Evolutionary conservation across 1,139 yeast species (phyloP), one percentile per base, ranked within the genome.

Genomic region (Geotrichum bryndzae): DNA sequence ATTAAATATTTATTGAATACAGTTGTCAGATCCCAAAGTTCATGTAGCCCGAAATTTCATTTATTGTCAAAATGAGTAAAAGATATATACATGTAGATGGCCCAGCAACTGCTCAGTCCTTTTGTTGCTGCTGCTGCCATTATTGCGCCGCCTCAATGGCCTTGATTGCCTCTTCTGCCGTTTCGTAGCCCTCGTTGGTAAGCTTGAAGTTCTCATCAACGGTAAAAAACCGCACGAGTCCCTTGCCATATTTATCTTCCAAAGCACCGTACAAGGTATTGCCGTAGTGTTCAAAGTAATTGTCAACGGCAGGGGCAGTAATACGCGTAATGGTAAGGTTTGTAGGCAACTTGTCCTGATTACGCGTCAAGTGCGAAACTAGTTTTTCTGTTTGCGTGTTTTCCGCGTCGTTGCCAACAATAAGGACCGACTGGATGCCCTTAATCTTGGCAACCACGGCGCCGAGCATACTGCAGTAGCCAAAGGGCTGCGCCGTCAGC

Each of bases 401-500:
- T 10, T 45, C 63, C 38, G 61, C 63, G 13, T 66, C 68, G 18
- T 65, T 56, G 13, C 72, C 73, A 2, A 67, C 68, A 6, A 70
- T 58, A 13, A 69, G 57, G 11, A 68, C 62, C 6, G 66, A 58
- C 31, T 65, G 63, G 61, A 67, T 62, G 6, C 70, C 71, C 18
- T 61, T 57, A 27, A 58, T 53, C 18, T 38, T 29, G 23, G 65
- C 68, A 4, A 67, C 48, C 22, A 54, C 29, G 15, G 57, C 11
- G 6, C 69, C 72, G 57, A 72, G 56, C 69, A 72, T 67, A 8
- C 69, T 65, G 56, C 68, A 65, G 53, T 72, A 73, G 2, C 75
- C 73, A 63, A 69, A 72, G 5, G 76, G 76, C 63, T 74, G 76
- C 4, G 73, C 74, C 1, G 66, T 59, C 7, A 74, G 62, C 56